phyloP scores from a whole-genome alignment of 2,329 filamentous ascomycete species.

The Pseudocercospora macadamiae region DNA sequence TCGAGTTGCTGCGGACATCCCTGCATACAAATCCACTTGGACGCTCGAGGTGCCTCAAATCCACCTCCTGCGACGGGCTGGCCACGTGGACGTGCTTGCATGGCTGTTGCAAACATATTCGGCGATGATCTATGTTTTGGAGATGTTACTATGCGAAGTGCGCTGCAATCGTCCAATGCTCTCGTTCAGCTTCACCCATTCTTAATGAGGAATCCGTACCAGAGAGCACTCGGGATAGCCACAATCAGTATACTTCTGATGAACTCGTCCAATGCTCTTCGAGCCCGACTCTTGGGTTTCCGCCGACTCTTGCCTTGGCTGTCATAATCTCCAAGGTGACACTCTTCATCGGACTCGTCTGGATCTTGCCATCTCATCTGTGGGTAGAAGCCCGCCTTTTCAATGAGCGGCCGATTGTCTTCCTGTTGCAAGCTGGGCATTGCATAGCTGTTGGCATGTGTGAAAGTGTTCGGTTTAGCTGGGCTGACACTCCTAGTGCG shows the following conservation, averaged over 20 bases:
- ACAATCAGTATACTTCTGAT: slow-evolving; percentile 20
- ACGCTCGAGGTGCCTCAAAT: background rate
- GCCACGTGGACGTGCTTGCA: too few relatives aligned
- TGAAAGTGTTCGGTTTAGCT: slow-evolving; percentile 11
- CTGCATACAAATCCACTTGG: background rate
- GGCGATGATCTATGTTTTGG: too few relatives aligned
- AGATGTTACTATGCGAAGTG: too few relatives aligned
- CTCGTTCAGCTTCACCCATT: slow-evolving; percentile 19
- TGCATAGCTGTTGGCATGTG: slow-evolving; percentile 25
- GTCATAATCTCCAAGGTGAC: slow-evolving; percentile 24
- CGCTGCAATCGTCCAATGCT: too few relatives aligned
- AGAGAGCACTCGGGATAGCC: slow-evolving; percentile 22
- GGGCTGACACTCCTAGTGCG: slow-evolving; percentile 46
- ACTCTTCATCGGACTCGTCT: slow-evolving; percentile 35
- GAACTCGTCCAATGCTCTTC: slow-evolving; percentile 26
- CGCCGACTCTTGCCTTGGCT: slow-evolving; percentile 25
- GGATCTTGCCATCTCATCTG: slow-evolving; percentile 36
- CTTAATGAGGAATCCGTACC: slow-evolving; percentile 26
- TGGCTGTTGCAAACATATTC: too few relatives aligned
- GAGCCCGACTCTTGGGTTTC: slow-evolving; percentile 21
- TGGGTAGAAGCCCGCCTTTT: slow-evolving; percentile 48
- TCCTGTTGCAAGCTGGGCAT: slow-evolving; percentile 24
- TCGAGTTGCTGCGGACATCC: too few relatives aligned
- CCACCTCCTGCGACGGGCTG: too few relatives aligned
- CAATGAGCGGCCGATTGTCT: slow-evolving; percentile 39